A percentile compares a stretch with the other conserved stretches of the same genome.
These are phyloP conservation scores for Phytophthora cryptogea DNA, from an alignment of 352 stramenopile species.

Conservation along the genomic window DNA sequence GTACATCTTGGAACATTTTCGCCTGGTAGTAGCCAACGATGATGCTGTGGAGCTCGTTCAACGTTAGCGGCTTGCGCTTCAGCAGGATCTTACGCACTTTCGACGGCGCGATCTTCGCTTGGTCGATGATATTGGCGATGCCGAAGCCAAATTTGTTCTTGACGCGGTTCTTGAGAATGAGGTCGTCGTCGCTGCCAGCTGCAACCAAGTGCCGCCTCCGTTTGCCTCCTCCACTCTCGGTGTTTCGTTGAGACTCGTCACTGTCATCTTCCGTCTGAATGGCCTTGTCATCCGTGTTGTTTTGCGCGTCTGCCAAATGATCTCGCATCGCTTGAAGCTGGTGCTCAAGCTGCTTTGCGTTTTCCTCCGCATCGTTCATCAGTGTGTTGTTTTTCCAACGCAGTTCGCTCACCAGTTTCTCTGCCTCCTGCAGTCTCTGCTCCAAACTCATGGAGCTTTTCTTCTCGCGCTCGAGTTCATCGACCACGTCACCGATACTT, in stretches of 20 bases:
- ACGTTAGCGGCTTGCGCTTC: slow-evolving; percentile 73
- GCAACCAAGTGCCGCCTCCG: slow-evolving; percentile 30
- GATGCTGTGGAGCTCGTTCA: slow-evolving; percentile 74
- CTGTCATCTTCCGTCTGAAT: slow-evolving; percentile 53
- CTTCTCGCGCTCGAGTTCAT: slow-evolving; percentile 50
- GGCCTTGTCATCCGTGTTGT: slow-evolving; percentile 43
- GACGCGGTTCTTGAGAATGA: slow-evolving; percentile 61
- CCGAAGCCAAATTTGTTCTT: slow-evolving; percentile 71
- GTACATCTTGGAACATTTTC: slow-evolving; percentile 81
- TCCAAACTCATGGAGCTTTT: slow-evolving; percentile 40
- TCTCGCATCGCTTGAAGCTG: slow-evolving; percentile 46
- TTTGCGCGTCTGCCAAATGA: slow-evolving; percentile 34
- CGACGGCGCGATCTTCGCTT: slow-evolving; percentile 69
- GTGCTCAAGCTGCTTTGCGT: slow-evolving; percentile 28
- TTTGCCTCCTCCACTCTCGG: slow-evolving; percentile 21
- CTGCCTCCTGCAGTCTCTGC: slow-evolving; percentile 46
- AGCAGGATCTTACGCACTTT: slow-evolving; percentile 78
- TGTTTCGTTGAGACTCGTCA: slow-evolving; percentile 20
- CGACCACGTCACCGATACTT: slow-evolving; percentile 49
- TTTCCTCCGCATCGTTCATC: slow-evolving; percentile 47
- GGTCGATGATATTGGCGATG: slow-evolving; percentile 78
- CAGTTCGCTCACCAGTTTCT: slow-evolving; percentile 49
- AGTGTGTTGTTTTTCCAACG: slow-evolving; percentile 64
- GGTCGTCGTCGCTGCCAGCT: slow-evolving; percentile 43
- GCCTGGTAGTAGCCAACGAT: slow-evolving; percentile 82